phyloP scores from a whole-genome alignment of 805 yeast species.

The Henningerozyma blattae region DNA sequence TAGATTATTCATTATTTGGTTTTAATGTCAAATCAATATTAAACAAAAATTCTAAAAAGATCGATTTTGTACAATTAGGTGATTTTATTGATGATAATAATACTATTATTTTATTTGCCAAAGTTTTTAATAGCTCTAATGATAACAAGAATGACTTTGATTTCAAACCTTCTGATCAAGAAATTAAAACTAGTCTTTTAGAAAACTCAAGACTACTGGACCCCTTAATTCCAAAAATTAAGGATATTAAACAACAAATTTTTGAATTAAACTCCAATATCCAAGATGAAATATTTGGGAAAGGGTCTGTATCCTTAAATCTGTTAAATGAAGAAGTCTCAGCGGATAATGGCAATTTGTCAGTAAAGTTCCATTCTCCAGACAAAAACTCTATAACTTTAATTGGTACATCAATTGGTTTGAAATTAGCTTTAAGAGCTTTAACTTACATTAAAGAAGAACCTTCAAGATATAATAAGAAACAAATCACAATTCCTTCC shows the following conservation, averaged over 20 bases:
- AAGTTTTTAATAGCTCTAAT: constrained; percentile 28
- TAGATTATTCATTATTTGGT: constrained; percentile 36
- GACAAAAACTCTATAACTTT: constrained; percentile 44
- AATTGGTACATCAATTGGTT: constrained; percentile 60
- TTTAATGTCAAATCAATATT: constrained; percentile 16
- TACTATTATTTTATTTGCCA: constrained; percentile 43
- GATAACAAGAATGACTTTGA: too few species aligned
- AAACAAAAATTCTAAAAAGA: constrained; percentile 25
- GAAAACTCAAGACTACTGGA: constrained; percentile 44
- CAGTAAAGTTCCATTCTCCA: constrained; percentile 38
- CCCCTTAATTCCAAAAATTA: constrained; percentile 44
- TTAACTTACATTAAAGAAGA: constrained; percentile 18
- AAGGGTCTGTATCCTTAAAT: constrained; percentile 8
- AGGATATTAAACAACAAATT: constrained; percentile 36
- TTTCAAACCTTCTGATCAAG: constrained; percentile 57
- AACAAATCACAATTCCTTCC: constrained; percentile 49
- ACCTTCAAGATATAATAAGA: constrained; percentile 22
- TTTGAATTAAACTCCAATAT: constrained; percentile 40
- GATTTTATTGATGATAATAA: constrained; percentile 30
- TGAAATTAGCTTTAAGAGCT: constrained; percentile 30
- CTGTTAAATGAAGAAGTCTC: constrained; percentile 27
- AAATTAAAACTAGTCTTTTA: constrained; percentile 40
- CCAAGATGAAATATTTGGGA: constrained; percentile 34
- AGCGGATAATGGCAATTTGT: constrained; percentile 24
- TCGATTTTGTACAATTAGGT: constrained; percentile 50